These are phyloP conservation scores for Kandelia obovata DNA, from an alignment of 345 rosid species.

Conservation along the genomic window DNA sequence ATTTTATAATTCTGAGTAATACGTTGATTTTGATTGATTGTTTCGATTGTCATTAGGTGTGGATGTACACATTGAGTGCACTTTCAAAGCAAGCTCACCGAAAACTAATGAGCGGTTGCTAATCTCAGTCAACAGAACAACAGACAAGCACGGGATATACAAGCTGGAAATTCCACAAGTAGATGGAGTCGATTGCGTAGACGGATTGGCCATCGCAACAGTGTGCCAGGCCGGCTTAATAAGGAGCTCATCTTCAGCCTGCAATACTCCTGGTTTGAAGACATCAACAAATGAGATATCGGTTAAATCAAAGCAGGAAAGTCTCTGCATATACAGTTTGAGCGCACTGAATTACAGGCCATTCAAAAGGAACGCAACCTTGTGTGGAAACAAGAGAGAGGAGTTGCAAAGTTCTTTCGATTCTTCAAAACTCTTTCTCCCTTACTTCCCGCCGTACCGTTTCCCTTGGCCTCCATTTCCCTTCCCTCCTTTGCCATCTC, in stretches of 20 bases:
- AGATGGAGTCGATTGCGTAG: slow-evolving; percentile 77
- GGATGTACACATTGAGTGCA: slow-evolving; percentile 68
- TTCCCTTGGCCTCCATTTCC: slow-evolving; percentile 49
- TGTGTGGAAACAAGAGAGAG: slow-evolving; percentile 43
- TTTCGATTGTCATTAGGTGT: slow-evolving; percentile 40
- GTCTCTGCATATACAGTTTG: slow-evolving; percentile 79
- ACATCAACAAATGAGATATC: slow-evolving; percentile 61
- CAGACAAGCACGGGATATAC: slow-evolving; percentile 61
- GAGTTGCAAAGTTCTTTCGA: slow-evolving; percentile 21
- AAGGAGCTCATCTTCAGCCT: slow-evolving; percentile 35
- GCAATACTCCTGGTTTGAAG: slow-evolving; percentile 52
- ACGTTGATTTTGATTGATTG: neutral
- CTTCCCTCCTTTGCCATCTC: slow-evolving; percentile 23
- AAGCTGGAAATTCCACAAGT: slow-evolving; percentile 64
- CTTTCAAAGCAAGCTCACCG: slow-evolving; percentile 63
- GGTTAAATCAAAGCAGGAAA: slow-evolving; percentile 66
- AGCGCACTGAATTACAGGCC: slow-evolving; percentile 69
- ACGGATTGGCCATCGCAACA: slow-evolving; percentile 54
- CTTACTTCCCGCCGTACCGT: slow-evolving; percentile 49
- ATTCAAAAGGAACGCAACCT: slow-evolving; percentile 42
- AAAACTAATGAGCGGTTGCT: slow-evolving; percentile 60
- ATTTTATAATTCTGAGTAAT: too few species aligned
- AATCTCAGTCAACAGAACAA: slow-evolving; percentile 75
- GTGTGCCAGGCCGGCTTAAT: slow-evolving; percentile 55
- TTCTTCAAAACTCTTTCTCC: slow-evolving; percentile 61